phyloP scores from a whole-genome alignment of 768 basidiomycete genomes.

The Galerina sulciceps region DNA sequence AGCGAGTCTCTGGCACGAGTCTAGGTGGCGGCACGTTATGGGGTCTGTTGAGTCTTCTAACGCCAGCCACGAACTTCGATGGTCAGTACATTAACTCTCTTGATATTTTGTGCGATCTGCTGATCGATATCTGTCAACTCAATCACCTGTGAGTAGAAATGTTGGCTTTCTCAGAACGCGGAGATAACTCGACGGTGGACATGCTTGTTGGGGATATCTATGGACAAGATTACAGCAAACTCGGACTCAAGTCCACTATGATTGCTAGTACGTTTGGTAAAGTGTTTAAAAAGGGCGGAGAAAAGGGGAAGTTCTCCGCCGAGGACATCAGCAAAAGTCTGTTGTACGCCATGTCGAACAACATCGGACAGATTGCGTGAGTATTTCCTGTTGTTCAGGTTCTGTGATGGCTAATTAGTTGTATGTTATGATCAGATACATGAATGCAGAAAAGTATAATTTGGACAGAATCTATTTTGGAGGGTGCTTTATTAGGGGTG shows the following conservation, averaged over 20 bases:
- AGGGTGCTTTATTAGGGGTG: constrained; percentile 97
- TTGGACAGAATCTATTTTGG: constrained; percentile 98
- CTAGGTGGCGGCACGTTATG: constrained; percentile 97
- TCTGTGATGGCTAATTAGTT: not conserved
- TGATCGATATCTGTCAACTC: constrained; percentile 2
- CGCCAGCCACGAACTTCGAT: constrained; percentile 95
- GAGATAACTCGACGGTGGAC: constrained; percentile 93
- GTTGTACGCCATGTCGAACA: constrained; percentile 96
- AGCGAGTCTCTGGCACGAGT: constrained; percentile 96
- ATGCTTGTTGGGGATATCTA: constrained; percentile 99
- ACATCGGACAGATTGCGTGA: constrained; percentile 99
- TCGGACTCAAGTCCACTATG: constrained; percentile 96
- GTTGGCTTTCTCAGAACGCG: constrained; percentile 90
- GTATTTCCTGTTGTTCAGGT: constrained; percentile 35
- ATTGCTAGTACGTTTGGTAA: constrained; percentile 99
- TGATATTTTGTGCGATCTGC: not conserved
- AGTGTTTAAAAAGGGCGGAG: constrained; percentile 89
- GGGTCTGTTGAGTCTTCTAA: constrained; percentile 92
- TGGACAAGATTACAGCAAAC: constrained; percentile 93
- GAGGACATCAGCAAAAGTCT: constrained; percentile 96
- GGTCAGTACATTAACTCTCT: constrained; percentile 56
- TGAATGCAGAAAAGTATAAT: constrained; percentile 99
- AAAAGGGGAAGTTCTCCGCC: constrained; percentile 78
- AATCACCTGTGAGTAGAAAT: constrained; percentile 67
- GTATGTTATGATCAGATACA: constrained; percentile 63